Base-by-base conservation (phyloP, 495 filamentous ascomycete species). In the Aspergillus coremiiformis region DNA sequence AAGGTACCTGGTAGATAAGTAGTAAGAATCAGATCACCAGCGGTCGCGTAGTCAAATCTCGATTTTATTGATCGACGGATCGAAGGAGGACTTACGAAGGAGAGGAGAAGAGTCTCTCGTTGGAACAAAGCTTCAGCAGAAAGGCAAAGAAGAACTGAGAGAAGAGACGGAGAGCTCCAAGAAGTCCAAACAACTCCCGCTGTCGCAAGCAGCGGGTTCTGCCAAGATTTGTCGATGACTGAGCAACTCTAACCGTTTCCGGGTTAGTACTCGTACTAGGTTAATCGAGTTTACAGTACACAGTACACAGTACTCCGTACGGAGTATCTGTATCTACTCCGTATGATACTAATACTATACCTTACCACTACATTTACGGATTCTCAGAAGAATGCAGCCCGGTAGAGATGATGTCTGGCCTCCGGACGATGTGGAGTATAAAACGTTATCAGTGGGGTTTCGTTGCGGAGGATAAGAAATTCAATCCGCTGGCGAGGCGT, bases 161-260 rank as follows among this genome's bases (percentile, higher is more conserved):
- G 52, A 49, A 30, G 51, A 49, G 55, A 61, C 39, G 46, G 58
- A 52, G 60, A 48, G 53, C 47, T n/a, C n/a, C n/a, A n/a, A n/a
- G n/a, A n/a, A n/a, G 55, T 47, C 41, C 41, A 26, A 47, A 44
- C 22, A 50, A 49, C 53, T 55, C 55, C n/a, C 59, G 60, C 54
- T 56, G 69, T 66, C 66, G 67, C 65, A 67, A 66, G 61, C 63
- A 56, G 69, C 65, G 67, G 67, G 67, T 71, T n/a, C 66, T 62
- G 69, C 68, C 69, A 72, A 72, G 69, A 47, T 30, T 27, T 29
- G 22, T 43, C 21, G 60, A 47, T 67, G 65, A 65, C 47, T 62
- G 54, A 68, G 64, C 62, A 19, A n/a, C 1, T 4, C 17, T 41
- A 41, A 17, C 37, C 14, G 17, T 4, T 20, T 10, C 9, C 7